Percentiles rank a stretch among this genome's conserved stretches.
Conservation (phyloP, 2,329 filamentous ascomycete genomes). For the Claviceps monticola region DNA sequence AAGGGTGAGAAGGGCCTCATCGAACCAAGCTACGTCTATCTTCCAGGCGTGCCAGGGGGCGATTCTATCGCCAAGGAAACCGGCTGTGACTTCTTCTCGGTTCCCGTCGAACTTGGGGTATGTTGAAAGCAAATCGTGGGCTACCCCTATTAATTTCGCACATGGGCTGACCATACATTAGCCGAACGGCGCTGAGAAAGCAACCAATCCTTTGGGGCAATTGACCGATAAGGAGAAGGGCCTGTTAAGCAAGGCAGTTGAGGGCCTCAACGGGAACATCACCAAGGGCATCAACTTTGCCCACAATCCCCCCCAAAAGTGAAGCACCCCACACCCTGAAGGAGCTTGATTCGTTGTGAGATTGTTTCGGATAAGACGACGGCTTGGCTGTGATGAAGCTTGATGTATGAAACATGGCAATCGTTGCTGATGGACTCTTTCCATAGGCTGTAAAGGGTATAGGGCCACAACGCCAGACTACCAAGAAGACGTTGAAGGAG, state of each 20-base stretch:
- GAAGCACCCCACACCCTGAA: constrained; percentile 28
- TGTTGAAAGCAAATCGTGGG: constrained; percentile 23
- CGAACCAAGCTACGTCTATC: constrained; percentile 92
- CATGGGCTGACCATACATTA: constrained; percentile 26
- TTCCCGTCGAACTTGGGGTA: constrained; percentile 90
- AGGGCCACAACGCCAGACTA: constrained; percentile 10
- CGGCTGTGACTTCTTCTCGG: constrained; percentile 88
- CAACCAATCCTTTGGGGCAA: constrained; percentile 60
- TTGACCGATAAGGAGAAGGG: constrained; percentile 82
- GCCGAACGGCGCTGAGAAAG: constrained; percentile 77
- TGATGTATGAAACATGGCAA: constrained; percentile 21
- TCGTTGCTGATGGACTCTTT: constrained; percentile 23
- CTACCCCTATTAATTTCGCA: constrained; percentile 4
- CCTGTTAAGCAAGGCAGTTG: constrained; percentile 61
- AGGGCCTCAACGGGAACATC: constrained; percentile 84
- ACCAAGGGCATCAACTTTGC: constrained; percentile 84
- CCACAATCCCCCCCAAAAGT: constrained; percentile 80
- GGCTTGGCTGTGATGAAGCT: constrained; percentile 23
- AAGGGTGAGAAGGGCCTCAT: constrained; percentile 87
- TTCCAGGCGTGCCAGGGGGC: constrained; percentile 77
- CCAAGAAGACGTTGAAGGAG: background rate
- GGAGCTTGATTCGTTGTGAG: constrained; percentile 15
- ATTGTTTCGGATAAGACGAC: constrained; percentile 15
- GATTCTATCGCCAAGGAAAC: constrained; percentile 73
- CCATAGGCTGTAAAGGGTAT: constrained; percentile 25